Conservation (phyloP, 768 basidiomycete species). For the Tricholoma flavovirens region DNA sequence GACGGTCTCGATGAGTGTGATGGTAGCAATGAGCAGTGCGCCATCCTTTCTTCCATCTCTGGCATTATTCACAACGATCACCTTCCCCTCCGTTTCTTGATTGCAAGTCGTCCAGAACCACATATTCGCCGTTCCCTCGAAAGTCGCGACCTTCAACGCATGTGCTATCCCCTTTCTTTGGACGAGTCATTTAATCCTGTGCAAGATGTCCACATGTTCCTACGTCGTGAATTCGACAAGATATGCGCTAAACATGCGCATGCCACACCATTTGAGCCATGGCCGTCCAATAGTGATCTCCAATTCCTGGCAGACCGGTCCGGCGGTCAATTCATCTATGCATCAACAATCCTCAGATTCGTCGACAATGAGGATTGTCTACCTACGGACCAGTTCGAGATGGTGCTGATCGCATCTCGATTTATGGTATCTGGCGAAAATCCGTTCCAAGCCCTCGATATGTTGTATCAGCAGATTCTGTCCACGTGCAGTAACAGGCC, state of each 20-base stretch:
- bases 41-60: neutral
- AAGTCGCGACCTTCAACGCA: neutral
- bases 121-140: neutral
- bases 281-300: conserved; percentile 2
- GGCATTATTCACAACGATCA: neutral
- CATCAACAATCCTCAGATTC: conserved; percentile 1
- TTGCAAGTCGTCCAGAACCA: conserved; percentile 1
- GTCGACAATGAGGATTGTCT: conserved; percentile 2
- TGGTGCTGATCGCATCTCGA: neutral
- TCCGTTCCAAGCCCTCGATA: neutral
- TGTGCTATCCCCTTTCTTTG: neutral
- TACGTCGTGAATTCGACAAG: conserved; percentile 1
- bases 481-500: neutral
- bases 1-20: conserved; percentile 2
- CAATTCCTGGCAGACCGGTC: neutral
- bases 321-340: conserved; percentile 10
- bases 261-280: neutral
- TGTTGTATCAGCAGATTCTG: conserved; percentile 1
- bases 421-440: neutral
- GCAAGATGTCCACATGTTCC: conserved; percentile 1
- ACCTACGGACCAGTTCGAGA: neutral
- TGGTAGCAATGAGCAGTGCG: neutral
- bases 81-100: conserved; percentile 1
- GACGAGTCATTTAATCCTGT: neutral
- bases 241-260: neutral